These are phyloP conservation scores for Chalaropsis ovoidea DNA, from an alignment of 2,329 filamentous ascomycete genomes.

Conservation along the genomic window DNA sequence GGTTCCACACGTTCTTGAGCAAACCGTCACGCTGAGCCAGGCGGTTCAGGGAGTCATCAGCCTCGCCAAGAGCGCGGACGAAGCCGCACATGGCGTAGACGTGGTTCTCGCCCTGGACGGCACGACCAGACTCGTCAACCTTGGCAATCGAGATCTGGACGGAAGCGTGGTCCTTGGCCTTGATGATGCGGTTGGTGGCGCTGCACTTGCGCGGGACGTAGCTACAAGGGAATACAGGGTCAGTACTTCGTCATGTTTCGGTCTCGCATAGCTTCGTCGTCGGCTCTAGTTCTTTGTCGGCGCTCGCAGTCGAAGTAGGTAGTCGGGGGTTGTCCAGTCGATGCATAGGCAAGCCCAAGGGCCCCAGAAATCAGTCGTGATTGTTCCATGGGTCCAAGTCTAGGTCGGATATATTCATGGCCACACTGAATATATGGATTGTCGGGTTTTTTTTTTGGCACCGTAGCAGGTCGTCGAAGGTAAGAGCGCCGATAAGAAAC, in stretches of 20 bases:
- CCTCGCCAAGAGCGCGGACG: slow-evolving; percentile 95
- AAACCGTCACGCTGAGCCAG: slow-evolving; percentile 92
- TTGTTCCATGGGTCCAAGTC: neutral
- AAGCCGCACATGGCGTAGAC: slow-evolving; percentile 96
- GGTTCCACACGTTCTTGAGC: slow-evolving; percentile 94
- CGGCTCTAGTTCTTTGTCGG: neutral
- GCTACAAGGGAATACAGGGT: slow-evolving; percentile 39
- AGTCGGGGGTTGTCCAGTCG: neutral
- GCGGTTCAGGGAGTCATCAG: slow-evolving; percentile 91
- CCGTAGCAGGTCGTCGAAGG: neutral
- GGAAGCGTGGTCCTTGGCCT: slow-evolving; percentile 98
- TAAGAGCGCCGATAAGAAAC: slow-evolving; percentile 13
- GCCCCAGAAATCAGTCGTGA: neutral
- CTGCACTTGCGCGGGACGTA: slow-evolving; percentile 99
- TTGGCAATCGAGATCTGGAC: slow-evolving; percentile 96
- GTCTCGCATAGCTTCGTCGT: neutral
- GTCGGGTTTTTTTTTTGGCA: neutral
- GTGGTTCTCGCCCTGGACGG: slow-evolving; percentile 88
- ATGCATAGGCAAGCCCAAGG: neutral
- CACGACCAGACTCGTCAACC: slow-evolving; percentile 97
- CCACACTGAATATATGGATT: neutral
- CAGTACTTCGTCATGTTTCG: slow-evolving; percentile 14
- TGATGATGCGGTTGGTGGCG: slow-evolving; percentile 99
- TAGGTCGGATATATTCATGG: neutral
- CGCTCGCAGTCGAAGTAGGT: neutral